Conservation (phyloP, 306 rosid genomes). For the Malus asiatica region DNA sequence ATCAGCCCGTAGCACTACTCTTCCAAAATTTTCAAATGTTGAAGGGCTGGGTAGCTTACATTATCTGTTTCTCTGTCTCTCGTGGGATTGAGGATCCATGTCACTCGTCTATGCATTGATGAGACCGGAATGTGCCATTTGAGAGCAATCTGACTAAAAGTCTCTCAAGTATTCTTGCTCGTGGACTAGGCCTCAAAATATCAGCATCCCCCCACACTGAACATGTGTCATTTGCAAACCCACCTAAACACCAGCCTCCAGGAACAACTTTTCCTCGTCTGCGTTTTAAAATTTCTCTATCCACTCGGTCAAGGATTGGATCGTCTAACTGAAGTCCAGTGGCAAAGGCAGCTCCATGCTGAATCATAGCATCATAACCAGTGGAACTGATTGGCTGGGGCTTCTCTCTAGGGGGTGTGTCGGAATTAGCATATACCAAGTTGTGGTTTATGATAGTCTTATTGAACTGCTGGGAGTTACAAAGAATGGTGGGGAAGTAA, state of each 20-base stretch:
- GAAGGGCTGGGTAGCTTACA: background rate
- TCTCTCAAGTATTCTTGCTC: constrained; percentile 73
- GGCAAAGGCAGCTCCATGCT: constrained; percentile 78
- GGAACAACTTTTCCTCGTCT: constrained; percentile 45
- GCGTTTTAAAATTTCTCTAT: constrained; percentile 53
- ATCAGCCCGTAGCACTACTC: background rate
- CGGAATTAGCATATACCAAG: constrained; percentile 36
- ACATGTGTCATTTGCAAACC: constrained; percentile 62
- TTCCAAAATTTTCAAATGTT: constrained; percentile 6
- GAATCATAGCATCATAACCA: constrained; percentile 54
- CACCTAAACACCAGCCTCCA: constrained; percentile 97
- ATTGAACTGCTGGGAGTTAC: constrained; percentile 69
- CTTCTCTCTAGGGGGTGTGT: constrained; percentile 28
- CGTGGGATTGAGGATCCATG: background rate
- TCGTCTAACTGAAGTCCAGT: constrained; percentile 43
- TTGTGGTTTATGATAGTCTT: constrained; percentile 69
- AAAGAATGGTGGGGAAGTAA: constrained; percentile 85
- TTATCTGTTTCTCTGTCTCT: background rate
- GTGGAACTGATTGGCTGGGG: constrained; percentile 35
- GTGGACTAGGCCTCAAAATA: constrained; percentile 73
- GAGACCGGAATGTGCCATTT: constrained; percentile 48
- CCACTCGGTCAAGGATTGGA: constrained; percentile 74
- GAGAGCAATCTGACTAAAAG: constrained; percentile 53
- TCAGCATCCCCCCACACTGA: constrained; percentile 89
- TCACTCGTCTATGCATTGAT: constrained; percentile 54